Evolutionary conservation across 1,284 basidiomycete species (phyloP), one percentile per base, ranked within the genome.

Genomic region (Erythrobasidium hasegawianum): DNA sequence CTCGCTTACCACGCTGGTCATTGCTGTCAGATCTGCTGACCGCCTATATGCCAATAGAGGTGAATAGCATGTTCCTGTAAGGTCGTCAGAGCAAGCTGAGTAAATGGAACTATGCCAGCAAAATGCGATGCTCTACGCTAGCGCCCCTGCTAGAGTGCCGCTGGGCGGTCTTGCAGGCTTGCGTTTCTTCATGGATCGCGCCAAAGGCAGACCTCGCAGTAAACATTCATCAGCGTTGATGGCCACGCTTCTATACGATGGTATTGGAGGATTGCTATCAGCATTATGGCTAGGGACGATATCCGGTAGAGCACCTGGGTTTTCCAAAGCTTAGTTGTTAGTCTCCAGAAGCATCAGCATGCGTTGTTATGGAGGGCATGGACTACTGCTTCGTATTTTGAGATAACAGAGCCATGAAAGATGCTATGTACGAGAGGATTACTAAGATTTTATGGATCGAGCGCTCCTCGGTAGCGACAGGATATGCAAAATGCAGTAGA

Each of bases 81-180:
- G 38, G 11, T n/a, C 11, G n/a, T 52, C n/a, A n/a, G n/a, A 38
- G 27, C 43, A 20, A 8, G 45, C 43, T 50, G 43, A 33, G 27
- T n/a, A n/a, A 11, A 39, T 27, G 22, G 8, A 45, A 10, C 8
- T 18, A 26, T 24, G 14, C 8, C 39, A 64, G 54, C 16, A 40
- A 13, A 64, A 64, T 20, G 61, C 52, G n/a, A 56, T 64, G 29
- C 61, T 64, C 18, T 53, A 64, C 38, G 61, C 61, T 9, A 64
- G 61, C 33, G 61, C 41, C 9, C 61, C 54, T 16, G 54, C 54
- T 10, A 50, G 61, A 10, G 54, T 64, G 22, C 22, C 29, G 2
- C 61, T 64, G 11, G 61, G 18, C 2, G 20, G 14, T 18, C 43
- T 64, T 20, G 61, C 61, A 8, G 61, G 61, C 4, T 13, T 29